Base-by-base conservation (phyloP, 73 alveolate species). In the Symbiodinium natans region DNA sequence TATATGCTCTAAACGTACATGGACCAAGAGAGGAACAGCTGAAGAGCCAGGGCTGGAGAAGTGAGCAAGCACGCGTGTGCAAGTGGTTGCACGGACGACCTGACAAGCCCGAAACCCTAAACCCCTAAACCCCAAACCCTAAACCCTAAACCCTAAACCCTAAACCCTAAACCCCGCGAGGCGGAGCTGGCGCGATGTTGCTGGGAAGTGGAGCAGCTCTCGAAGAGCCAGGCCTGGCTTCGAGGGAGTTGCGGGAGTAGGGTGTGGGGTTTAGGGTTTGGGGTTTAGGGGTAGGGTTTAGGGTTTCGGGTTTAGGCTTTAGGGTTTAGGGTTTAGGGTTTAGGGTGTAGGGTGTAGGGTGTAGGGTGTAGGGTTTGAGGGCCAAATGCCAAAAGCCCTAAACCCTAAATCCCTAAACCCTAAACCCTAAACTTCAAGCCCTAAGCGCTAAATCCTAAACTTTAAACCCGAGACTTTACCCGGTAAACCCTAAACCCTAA, bases 171-270 rank as follows among this genome's bases (percentile, higher is more conserved):
- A 56, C 74, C 25, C 31, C 6, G 31, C 34, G 36, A 88, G 95
- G 95, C 95, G 3, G 95, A 88, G 95, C 84, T 88, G 71, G 95
- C 95, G 31, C 95, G 95, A 43, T 33, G 95, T 27, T 29, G 71
- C 33, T 88, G 95, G 95, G 95, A 88, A 71, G 95, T 88, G 33
- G 68, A 88, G 71, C 95, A 88, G 42, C 95, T 88, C n/a, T 77
- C 68, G 2, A 33, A 83, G 25, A 54, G 84, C 33, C 83, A 88
- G 95, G 85, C 82, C 38, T 19, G 41, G 27, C 1, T 52, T 52
- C 10, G 23, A 52, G 15, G 31, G 68, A 27, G n/a, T 17, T 11
- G 15, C 23, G 68, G 68, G 25, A 27, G 1, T 46, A 13, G 17
- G 59, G 59, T n/a, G n/a, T n/a, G n/a, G n/a, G 59, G 59, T 46